These are phyloP conservation scores for Naganishia sp. DNA, from an alignment of 1,284 basidiomycete genomes.

Conservation along the genomic window DNA sequence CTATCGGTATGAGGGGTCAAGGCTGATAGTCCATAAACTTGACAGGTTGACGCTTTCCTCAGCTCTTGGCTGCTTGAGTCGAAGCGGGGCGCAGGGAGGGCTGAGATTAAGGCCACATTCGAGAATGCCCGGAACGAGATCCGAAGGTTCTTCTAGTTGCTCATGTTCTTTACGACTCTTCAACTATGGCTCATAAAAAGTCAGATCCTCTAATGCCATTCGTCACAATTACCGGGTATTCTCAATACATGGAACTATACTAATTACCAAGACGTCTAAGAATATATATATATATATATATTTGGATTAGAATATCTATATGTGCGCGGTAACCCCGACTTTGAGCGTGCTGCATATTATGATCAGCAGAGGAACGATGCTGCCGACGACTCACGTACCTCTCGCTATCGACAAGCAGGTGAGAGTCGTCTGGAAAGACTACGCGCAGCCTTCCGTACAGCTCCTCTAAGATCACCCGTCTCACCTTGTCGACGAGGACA, in stretches of 20 bases:
- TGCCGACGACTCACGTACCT: background rate
- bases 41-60: constrained; percentile 29
- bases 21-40: background rate
- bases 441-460: constrained; percentile 60
- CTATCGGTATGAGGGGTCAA: background rate
- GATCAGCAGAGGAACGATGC: background rate
- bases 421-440: constrained; percentile 36
- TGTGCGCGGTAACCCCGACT: constrained; percentile 17
- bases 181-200: no score
- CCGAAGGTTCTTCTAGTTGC: constrained; percentile 15
- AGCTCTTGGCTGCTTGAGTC: constrained; percentile 30
- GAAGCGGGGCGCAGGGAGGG: constrained; percentile 8
- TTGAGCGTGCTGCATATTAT: background rate
- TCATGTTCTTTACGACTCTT: no score
- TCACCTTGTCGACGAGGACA: constrained; percentile 55
- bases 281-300: background rate
- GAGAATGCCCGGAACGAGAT: constrained; percentile 26
- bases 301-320: background rate
- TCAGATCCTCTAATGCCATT: background rate
- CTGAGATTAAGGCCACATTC: constrained; percentile 25
- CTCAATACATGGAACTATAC: background rate
- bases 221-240: background rate
- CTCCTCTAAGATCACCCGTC: constrained; percentile 61
- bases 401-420: constrained; percentile 1
- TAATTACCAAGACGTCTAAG: background rate